Evolutionary conservation across 768 basidiomycete species (phyloP), one percentile per base, ranked within the genome.

Genomic region (Psilocybe azurescens): DNA sequence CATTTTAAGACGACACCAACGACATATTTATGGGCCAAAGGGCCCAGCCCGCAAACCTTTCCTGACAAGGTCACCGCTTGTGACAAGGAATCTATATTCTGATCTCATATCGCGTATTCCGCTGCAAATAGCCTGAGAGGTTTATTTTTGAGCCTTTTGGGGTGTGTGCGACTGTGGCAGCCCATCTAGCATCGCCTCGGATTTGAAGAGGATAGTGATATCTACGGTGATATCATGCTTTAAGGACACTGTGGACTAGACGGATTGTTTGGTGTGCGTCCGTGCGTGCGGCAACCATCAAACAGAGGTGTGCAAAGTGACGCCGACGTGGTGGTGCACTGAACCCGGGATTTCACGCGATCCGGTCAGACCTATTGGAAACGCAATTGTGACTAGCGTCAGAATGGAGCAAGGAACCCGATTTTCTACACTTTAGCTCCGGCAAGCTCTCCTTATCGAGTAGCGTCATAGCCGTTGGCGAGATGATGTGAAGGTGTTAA

Each of bases 51-150:
- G 59, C 53, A 60, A 60, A 54, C 53, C 52, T 60, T 46, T 60
- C 41, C 30, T 60, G 59, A 54, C 60, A 56, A 39, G 60, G 60
- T 61, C 60, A 61, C 60, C 48, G 13, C 53, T 56, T 61, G 60
- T 61, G 53, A 61, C 60, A 56, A 55, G n/a, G 13, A 56, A 48
- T 48, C 46, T 29, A 46, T 32, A 50, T 61, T 59, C 58, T 58
- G 44, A 60, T 49, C 14, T 36, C 46, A 29, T 60, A 50, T 51
- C 47, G 24, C 32, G 32, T 50, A 44, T 36, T 18, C 13, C 52
- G 30, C 16, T 18, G 32, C 33, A 36, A 9, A 38, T 7, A n/a
- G 52, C 32, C 32, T 14, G 36, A 11, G 18, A 16, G 5, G 32
- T 30, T n/a, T 30, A 32, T 30, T 32, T 53, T 32, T 53, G 29